Evolutionary conservation across 1,284 basidiomycete species (phyloP), one percentile per base, ranked within the genome.

Genomic region (Apiotrichum gamsii): DNA sequence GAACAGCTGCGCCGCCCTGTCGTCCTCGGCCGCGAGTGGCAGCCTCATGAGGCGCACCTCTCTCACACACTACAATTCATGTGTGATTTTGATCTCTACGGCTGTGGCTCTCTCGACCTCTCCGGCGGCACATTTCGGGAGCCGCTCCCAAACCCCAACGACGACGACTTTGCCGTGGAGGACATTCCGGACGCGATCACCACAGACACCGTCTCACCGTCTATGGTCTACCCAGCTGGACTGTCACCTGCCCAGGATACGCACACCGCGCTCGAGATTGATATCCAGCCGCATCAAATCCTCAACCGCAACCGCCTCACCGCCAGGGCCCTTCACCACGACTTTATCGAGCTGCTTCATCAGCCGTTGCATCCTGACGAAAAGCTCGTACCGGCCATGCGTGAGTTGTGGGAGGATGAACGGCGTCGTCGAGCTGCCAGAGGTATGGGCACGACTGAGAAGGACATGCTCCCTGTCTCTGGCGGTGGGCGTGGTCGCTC

Each of bases 351-450:
- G 80, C 84, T 64, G 75, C 82, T 58, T 67, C 77, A 46, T 66
- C 76, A 59, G n/a, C 66, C 67, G 0, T 52, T 73, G 8, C 75
- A 51, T 16, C 76, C 83, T 3, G 67, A 78, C 14, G 86, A 88
- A 56, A 90, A 88, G 41, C 79, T 95, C 20, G 87, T 98, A 0
- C 78, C 84, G 23, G 85, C 88, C 58, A 84, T 97, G 43, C 83
- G 85, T 45, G 93, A 95, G 67, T 76, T 98, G 1, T 98, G 94
- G 94, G 87, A 93, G 45, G 90, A 95, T 58, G 94, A 97, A 67
- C 81, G 85, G 10, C 75, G 77, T 10, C 80, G 90, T 4, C 77
- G 93, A 15, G 64, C 70, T 14, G 77, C 76, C 8, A 78, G 77
- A 23, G 89, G 89, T 0, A 53, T 64, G 16, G 59, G 57, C 1